phyloP scores from a whole-genome alignment of 345 rosid species.

The Eucalyptus melliodora region DNA sequence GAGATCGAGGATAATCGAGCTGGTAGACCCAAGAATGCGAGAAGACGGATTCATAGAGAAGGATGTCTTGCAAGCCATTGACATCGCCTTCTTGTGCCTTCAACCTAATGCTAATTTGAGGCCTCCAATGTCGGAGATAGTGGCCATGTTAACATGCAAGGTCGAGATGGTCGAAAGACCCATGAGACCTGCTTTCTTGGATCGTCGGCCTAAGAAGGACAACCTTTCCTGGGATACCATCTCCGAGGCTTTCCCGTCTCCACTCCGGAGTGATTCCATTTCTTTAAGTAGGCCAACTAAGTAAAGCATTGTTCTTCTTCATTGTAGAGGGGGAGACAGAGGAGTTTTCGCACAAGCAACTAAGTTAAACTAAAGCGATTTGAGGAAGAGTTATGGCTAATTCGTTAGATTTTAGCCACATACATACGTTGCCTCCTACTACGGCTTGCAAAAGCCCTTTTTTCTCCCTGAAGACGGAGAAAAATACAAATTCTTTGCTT shows the following conservation, averaged over 20 bases:
- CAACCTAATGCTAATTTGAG: conserved; percentile 36
- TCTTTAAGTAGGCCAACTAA: background rate
- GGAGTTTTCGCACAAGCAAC: background rate
- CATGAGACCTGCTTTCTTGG: conserved; percentile 19
- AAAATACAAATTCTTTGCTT: background rate
- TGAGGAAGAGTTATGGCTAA: background rate
- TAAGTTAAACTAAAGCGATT: background rate
- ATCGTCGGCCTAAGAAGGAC: conserved; percentile 10
- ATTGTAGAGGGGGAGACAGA: background rate
- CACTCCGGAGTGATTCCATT: conserved; percentile 10
- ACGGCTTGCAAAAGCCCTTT: background rate
- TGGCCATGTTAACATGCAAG: conserved; percentile 41
- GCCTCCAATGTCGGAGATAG: conserved; percentile 56
- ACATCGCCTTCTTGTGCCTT: conserved; percentile 45
- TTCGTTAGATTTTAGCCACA: background rate
- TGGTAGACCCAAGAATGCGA: conserved; percentile 35
- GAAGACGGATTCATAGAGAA: conserved; percentile 16
- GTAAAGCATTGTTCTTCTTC: background rate
- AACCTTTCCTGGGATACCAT: conserved; percentile 29
- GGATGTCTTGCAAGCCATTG: conserved; percentile 26
- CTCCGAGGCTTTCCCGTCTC: conserved; percentile 33
- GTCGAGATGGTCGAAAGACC: conserved; percentile 17
- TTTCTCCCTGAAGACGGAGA: background rate
- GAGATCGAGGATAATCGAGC: conserved; percentile 12
- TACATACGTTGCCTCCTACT: background rate